Conservation (phyloP, 1,284 basidiomycete genomes). For the Ceratobasidium sp. region DNA sequence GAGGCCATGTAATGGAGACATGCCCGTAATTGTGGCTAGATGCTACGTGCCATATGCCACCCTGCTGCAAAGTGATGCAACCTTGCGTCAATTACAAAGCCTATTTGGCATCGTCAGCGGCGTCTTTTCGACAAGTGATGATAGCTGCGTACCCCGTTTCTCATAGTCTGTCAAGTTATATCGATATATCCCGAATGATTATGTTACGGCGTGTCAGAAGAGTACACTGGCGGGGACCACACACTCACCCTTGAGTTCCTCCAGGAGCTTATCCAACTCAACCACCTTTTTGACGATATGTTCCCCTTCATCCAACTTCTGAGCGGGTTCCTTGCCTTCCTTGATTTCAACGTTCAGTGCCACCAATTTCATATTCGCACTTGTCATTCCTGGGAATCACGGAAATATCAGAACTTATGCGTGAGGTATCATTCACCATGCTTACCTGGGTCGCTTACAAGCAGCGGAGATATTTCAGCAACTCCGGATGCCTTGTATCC, state of each 20-base stretch:
- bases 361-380: constrained; percentile 76
- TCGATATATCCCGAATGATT: neutral
- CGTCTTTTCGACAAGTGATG: neutral
- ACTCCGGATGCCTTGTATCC: constrained; percentile 67
- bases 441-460: constrained; percentile 79
- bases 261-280: constrained; percentile 51
- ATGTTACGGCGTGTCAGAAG: neutral
- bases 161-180: too few species aligned
- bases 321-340: constrained; percentile 60
- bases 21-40: too few species aligned
- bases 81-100: constrained; percentile 37
- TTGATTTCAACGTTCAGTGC: constrained; percentile 60
- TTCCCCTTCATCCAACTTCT: too few species aligned
- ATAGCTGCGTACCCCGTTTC: too few species aligned
- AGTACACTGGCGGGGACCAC: neutral
- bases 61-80: constrained; percentile 41
- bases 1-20: too few species aligned
- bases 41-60: constrained; percentile 38
- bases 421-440: neutral
- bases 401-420: neutral
- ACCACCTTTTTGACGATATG: too few species aligned
- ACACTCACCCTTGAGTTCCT: constrained; percentile 50
- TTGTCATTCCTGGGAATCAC: constrained; percentile 71
- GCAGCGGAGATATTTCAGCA: constrained; percentile 68
- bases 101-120: neutral